phyloP scores from a whole-genome alignment of 495 filamentous ascomycete genomes.

The Evansstolkia leycettana region DNA sequence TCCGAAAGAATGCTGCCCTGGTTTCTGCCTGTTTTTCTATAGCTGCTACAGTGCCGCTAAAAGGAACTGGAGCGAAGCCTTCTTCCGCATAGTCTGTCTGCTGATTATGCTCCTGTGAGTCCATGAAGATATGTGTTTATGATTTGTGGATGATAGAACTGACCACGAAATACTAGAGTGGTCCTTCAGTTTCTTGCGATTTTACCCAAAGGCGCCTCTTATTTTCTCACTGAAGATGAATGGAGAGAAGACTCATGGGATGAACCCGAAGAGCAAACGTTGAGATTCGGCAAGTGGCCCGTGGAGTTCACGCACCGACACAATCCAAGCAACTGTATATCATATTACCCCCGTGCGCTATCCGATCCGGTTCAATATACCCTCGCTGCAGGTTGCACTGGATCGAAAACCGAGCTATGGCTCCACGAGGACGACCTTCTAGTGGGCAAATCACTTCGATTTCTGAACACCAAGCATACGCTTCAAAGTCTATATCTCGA shows the following conservation, averaged over 20 bases:
- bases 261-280: not conserved
- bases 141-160: constrained; percentile 1
- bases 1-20: constrained; percentile 24
- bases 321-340: constrained; percentile 46
- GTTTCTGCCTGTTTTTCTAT: constrained; percentile 7
- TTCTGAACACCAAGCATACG: constrained; percentile 42
- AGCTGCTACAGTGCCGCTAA: constrained; percentile 5
- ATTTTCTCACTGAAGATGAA: constrained; percentile 4
- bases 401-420: constrained; percentile 69
- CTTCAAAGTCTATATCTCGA: constrained; percentile 53
- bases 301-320: constrained; percentile 46
- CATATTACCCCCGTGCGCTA: constrained; percentile 61
- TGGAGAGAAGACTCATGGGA: not conserved
- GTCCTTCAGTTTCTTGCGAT: constrained; percentile 11
- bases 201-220: constrained; percentile 6
- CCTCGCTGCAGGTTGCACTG: constrained; percentile 40
- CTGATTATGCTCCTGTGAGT: constrained; percentile 23
- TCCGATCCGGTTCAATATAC: constrained; percentile 44
- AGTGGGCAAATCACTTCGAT: constrained; percentile 44
- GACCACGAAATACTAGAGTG: constrained; percentile 3
- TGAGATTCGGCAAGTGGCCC: constrained; percentile 7
- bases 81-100: constrained; percentile 15
- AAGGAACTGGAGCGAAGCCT: constrained; percentile 12
- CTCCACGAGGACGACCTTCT: constrained; percentile 35
- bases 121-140: not conserved